phyloP scores from a whole-genome alignment of 2,329 filamentous ascomycete genomes.

The Myriosclerotinia duriaeana region DNA sequence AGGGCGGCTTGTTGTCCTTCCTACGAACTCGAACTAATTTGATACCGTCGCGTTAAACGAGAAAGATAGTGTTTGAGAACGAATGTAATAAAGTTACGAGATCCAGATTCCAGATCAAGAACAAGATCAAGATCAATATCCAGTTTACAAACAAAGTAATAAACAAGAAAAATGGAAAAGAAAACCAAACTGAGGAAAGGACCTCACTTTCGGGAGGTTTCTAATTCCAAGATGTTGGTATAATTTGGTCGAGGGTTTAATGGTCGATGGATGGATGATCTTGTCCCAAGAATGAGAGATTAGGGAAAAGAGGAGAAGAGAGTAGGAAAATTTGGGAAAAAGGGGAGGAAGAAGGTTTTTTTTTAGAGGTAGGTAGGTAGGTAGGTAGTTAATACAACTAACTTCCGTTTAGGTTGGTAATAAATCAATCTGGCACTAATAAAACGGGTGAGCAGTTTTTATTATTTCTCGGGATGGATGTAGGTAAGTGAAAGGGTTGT shows the following conservation, averaged over 20 bases:
- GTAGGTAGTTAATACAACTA: background rate
- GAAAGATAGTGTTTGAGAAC: slow-evolving; percentile 14
- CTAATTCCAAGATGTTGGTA: slow-evolving; percentile 7
- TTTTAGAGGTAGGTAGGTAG: background rate
- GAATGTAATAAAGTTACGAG: slow-evolving; percentile 11
- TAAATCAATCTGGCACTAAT: slow-evolving; percentile 1
- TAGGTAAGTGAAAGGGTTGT: no score
- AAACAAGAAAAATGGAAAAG: background rate
- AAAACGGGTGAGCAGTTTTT: no score
- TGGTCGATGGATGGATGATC: background rate
- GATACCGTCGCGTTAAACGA: slow-evolving; percentile 16
- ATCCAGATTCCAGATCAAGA: background rate
- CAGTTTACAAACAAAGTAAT: background rate
- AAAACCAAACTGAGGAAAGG: background rate
- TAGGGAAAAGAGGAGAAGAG: background rate
- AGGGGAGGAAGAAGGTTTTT: background rate
- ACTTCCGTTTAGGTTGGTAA: background rate
- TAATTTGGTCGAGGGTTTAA: background rate
- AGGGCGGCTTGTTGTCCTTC: slow-evolving; percentile 19
- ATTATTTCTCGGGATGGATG: no score
- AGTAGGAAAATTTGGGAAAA: background rate
- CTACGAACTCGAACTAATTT: slow-evolving; percentile 9
- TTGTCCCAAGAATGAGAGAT: slow-evolving; percentile 21
- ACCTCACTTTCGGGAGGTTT: background rate
- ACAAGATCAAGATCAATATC: background rate